Conservation (phyloP, 768 basidiomycete species). For the Pisolithus sp. region DNA sequence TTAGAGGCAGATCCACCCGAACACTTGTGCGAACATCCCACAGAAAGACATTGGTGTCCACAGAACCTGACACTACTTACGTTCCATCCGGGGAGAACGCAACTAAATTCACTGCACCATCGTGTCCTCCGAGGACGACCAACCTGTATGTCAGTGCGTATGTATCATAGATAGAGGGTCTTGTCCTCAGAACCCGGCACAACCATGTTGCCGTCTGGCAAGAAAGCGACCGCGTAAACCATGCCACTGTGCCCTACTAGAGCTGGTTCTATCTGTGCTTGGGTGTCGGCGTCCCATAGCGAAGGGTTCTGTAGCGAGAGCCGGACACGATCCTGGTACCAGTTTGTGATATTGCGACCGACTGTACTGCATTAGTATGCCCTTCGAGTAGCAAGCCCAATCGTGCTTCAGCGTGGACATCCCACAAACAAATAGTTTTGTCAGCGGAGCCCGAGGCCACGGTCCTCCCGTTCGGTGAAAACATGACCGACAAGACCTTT, state of each 20-base stretch:
- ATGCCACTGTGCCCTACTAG: not conserved
- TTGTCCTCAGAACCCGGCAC: not conserved
- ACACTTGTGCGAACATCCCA: not conserved
- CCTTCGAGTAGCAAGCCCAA: not conserved
- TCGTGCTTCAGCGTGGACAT: not conserved
- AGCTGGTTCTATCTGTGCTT: not conserved
- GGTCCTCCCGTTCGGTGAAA: slow-evolving; percentile 9
- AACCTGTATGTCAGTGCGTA: not conserved
- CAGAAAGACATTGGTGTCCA: not conserved
- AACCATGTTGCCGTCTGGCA: not conserved
- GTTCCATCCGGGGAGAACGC: not conserved
- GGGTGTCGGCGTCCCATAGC: not conserved
- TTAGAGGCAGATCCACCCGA: not conserved
- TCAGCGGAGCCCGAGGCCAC: slow-evolving; percentile 18
- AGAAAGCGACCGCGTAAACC: not conserved
- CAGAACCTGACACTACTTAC: not conserved
- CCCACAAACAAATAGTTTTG: slow-evolving; percentile 6
- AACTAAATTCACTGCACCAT: too few relatives aligned
- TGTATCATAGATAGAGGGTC: not conserved
- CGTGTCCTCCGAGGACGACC: not conserved
- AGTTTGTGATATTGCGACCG: not conserved
- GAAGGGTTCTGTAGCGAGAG: not conserved
- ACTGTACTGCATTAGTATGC: not conserved
- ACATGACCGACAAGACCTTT: too few relatives aligned
- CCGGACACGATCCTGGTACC: not conserved